Evolutionary conservation across 441 rosid genomes (phyloP), one percentile per base, ranked within the genome.

Genomic region (Gossypium lobatum): DNA sequence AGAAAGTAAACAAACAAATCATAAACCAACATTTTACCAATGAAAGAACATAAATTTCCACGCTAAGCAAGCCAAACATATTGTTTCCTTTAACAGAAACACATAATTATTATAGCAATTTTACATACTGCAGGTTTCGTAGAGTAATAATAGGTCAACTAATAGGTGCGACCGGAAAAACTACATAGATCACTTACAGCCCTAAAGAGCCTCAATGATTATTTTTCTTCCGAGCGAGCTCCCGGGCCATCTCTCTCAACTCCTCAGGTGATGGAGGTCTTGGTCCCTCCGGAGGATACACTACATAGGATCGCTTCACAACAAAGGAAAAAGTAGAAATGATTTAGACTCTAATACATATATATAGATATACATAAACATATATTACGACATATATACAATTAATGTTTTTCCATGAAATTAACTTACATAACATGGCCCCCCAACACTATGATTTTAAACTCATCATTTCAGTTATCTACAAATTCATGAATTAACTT

Each of bases 221-320:
- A 68, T 82, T 82, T 74, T 80, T 86, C 88, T 88, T 86, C 70
- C 84, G 89, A 23, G 90, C 92, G 61, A 94, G 85, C 73, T 92
- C 95, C 64, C 93, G 82, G 0, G 95, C 97, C 93, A 85, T 88
- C 75, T 92, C 96, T 78, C 97, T 87, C 2, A 92, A 73, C 77
- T 94, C 97, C 74, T 92, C 97, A 0, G 97, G 95, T 1, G 97
- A 84, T 37, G 83, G 97, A n/a, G 97, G 97, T 64, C 86, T 84
- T 18, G 82, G 85, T 71, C 77, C 91, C 70, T 87, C 90, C 3
- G 90, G 82, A 5, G 96, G 97, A 77, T 89, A 88, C 0, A 88
- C 95, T 39, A 92, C 60, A 60, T 94, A 94, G 7, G 95, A 85
- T 57, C 84, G 90, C 96, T 93, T 70, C 87, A 84, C 61, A 70